Conservation (phyloP, 495 filamentous ascomycete species). For the Acidomyces sp. region DNA sequence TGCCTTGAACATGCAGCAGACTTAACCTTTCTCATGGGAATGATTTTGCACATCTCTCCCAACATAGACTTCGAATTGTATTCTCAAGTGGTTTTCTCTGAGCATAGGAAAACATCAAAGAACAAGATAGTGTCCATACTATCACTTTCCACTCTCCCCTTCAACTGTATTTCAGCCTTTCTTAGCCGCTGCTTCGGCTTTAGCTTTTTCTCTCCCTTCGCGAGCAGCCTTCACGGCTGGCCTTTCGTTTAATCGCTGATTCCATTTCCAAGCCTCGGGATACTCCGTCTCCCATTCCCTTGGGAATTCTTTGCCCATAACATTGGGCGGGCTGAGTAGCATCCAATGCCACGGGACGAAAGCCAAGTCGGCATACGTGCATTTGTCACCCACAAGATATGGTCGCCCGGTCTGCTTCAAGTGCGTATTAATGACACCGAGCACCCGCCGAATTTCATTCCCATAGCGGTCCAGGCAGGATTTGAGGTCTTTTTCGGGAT, state of each 20-base stretch:
- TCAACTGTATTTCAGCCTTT: too few species aligned
- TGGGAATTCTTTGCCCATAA: constrained; percentile 13
- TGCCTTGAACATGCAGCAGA: too few species aligned
- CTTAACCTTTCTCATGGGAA: too few species aligned
- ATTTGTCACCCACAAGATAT: constrained; percentile 61
- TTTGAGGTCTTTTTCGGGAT: constrained; percentile 29
- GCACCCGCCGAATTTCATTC: constrained; percentile 32
- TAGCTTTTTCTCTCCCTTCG: constrained; percentile 13
- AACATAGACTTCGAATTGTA: too few species aligned
- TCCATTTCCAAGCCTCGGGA: constrained; percentile 16
- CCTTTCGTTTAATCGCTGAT: constrained; percentile 11
- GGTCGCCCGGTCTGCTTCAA: constrained; percentile 42
- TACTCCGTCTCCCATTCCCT: constrained; percentile 14
- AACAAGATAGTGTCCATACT: too few species aligned
- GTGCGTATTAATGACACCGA: constrained; percentile 39
- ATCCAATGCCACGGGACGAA: constrained; percentile 22
- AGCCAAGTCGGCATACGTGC: constrained; percentile 55
- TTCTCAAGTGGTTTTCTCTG: too few species aligned
- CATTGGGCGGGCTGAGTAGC: constrained; percentile 4
- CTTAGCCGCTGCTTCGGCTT: background rate
- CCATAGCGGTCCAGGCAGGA: constrained; percentile 33
- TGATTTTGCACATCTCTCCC: too few species aligned
- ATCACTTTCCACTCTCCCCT: too few species aligned
- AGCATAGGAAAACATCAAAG: too few species aligned
- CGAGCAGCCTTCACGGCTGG: constrained; percentile 16